Conservation (phyloP, 2,329 filamentous ascomycete species). For the Dothideomycetes sp. region DNA sequence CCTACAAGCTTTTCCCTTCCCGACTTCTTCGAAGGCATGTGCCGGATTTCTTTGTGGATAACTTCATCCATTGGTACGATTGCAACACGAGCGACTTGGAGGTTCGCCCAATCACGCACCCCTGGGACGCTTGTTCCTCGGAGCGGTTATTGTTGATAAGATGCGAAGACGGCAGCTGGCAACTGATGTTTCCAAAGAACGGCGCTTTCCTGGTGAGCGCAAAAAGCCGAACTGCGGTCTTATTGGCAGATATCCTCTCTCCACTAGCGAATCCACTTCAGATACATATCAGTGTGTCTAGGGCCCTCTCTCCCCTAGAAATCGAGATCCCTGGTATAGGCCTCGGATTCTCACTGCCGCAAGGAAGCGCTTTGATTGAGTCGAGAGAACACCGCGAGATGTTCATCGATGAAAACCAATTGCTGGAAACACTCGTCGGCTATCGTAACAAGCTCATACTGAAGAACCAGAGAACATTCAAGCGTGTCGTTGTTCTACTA, state of each 20-base stretch:
- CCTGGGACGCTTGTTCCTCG: too few species aligned
- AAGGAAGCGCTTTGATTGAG: too few species aligned
- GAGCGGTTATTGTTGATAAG: too few species aligned
- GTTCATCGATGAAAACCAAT: too few species aligned
- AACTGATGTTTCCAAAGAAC: constrained; percentile 19
- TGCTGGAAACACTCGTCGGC: too few species aligned
- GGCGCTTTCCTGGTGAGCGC: constrained; percentile 42
- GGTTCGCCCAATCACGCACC: constrained; percentile 32
- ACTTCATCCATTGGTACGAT: constrained; percentile 54
- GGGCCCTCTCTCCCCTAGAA: too few species aligned
- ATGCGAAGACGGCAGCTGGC: constrained; percentile 14
- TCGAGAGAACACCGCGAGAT: too few species aligned
- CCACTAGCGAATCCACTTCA: constrained; percentile 14
- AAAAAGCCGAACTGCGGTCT: constrained; percentile 39
- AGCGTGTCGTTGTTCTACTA: constrained; percentile 18
- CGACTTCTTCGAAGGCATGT: constrained; percentile 36
- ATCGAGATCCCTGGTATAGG: too few species aligned
- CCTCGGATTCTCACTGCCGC: too few species aligned
- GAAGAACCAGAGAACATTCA: too few species aligned
- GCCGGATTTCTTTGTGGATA: constrained; percentile 40
- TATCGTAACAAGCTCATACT: too few species aligned
- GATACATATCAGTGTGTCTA: constrained; percentile 18
- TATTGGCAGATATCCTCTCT: constrained; percentile 40
- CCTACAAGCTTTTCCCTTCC: constrained; percentile 31
- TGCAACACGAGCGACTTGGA: constrained; percentile 39